These are phyloP conservation scores for Neurospora sp. DNA, from an alignment of 495 filamentous ascomycete species.

Conservation along the genomic window DNA sequence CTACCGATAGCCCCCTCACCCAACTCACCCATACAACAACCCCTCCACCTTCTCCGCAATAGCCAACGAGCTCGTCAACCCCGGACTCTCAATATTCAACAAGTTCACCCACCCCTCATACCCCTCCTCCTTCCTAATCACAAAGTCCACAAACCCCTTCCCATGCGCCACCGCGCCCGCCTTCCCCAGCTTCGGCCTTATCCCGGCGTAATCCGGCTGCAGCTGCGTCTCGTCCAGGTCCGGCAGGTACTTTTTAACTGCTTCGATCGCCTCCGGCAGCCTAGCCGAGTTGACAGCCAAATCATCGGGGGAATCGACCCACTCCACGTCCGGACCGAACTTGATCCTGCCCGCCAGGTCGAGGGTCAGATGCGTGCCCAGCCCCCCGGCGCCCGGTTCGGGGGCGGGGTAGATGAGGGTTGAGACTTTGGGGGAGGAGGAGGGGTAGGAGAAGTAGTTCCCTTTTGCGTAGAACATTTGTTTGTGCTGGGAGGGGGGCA, in stretches of 20 bases:
- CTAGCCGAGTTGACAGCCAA: constrained; percentile 42
- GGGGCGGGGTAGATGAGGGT: constrained; percentile 85
- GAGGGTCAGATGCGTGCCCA: constrained; percentile 89
- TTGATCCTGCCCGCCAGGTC: constrained; percentile 78
- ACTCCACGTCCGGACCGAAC: constrained; percentile 94
- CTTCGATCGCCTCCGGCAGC: constrained; percentile 54
- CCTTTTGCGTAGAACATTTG: constrained; percentile 82
- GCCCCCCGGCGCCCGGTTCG: constrained; percentile 63
- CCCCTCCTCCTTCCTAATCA: constrained; percentile 71
- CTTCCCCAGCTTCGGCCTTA: constrained; percentile 73
- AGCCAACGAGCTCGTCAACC: constrained; percentile 79
- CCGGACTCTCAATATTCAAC: constrained; percentile 89
- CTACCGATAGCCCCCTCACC: neutral
- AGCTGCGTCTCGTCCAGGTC: constrained; percentile 54
- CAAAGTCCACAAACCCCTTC: constrained; percentile 71
- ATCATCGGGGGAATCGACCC: constrained; percentile 48
- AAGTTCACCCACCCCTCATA: constrained; percentile 84
- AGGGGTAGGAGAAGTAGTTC: constrained; percentile 81
- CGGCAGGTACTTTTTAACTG: constrained; percentile 74
- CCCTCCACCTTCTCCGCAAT: constrained; percentile 75
- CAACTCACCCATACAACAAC: constrained; percentile 49
- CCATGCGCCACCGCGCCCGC: constrained; percentile 46
- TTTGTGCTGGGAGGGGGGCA: constrained; percentile 46
- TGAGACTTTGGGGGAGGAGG: constrained; percentile 50
- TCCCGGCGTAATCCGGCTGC: constrained; percentile 78